Percentiles rank a stretch among this genome's conserved stretches.
phyloP scores from a whole-genome alignment of 2,329 filamentous ascomycete species.

The Fusarium sp. region DNA sequence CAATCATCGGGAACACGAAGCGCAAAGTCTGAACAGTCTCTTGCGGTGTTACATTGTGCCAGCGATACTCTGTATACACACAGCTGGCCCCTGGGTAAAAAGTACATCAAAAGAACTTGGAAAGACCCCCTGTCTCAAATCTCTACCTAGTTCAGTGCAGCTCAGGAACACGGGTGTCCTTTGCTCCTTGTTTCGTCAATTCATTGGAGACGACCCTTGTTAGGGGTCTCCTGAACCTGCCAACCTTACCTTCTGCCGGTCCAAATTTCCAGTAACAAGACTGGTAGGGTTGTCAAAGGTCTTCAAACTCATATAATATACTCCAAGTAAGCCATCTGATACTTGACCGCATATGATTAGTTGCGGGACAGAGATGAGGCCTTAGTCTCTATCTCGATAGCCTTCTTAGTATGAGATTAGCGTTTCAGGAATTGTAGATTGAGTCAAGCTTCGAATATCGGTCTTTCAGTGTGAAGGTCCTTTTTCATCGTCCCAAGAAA shows the following conservation, averaged over 20 bases:
- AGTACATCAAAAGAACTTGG: slow-evolving; percentile 26
- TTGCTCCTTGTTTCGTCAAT: slow-evolving; percentile 42
- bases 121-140: slow-evolving; percentile 28
- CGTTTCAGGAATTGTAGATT: too few species aligned
- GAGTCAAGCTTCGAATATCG: neutral
- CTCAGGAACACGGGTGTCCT: slow-evolving; percentile 33
- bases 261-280: slow-evolving; percentile 49
- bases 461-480: neutral
- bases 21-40: neutral
- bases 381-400: neutral
- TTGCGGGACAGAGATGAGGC: neutral
- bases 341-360: neutral
- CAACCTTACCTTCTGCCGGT: slow-evolving; percentile 45
- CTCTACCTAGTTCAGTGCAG: slow-evolving; percentile 24
- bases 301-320: slow-evolving; percentile 5
- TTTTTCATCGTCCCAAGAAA: neutral
- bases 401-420: neutral
- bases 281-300: slow-evolving; percentile 17
- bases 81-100: neutral
- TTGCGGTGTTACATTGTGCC: slow-evolving; percentile 8
- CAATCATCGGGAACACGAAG: neutral
- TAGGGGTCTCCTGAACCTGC: slow-evolving; percentile 43
- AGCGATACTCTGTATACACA: neutral
- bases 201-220: slow-evolving; percentile 39
- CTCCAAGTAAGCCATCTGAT: neutral